Conservation (phyloP, 352 stramenopile species). For the Phytopythium chamaehyphon region DNA sequence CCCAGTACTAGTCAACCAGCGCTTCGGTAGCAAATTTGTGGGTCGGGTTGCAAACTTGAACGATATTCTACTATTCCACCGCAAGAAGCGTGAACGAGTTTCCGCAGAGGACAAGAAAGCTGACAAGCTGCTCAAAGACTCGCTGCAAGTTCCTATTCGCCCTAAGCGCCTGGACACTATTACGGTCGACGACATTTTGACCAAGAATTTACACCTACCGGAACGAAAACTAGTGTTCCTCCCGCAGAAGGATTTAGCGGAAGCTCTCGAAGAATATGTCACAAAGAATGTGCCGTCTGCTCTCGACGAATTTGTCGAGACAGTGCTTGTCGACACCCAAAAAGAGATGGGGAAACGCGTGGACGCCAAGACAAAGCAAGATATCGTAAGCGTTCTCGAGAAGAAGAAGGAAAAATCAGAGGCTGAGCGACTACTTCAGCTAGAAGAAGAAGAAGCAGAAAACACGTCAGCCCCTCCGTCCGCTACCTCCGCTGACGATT, state of each 20-base stretch:
- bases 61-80: conserved; percentile 83
- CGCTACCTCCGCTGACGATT: not conserved
- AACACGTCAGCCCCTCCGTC: conserved; percentile 2
- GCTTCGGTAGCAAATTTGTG: conserved; percentile 84
- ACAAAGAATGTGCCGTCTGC: conserved; percentile 77
- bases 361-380: conserved; percentile 49
- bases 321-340: conserved; percentile 67
- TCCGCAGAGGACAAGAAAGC: conserved; percentile 40
- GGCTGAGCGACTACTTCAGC: conserved; percentile 41
- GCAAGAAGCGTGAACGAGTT: conserved; percentile 57
- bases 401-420: conserved; percentile 63
- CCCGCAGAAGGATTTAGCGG: conserved; percentile 55
- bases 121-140: conserved; percentile 24
- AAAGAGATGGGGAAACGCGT: conserved; percentile 44
- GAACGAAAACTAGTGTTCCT: conserved; percentile 78
- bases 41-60: conserved; percentile 86
- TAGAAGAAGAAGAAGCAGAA: conserved; percentile 49
- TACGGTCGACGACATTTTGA: conserved; percentile 79
- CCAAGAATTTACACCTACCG: conserved; percentile 48
- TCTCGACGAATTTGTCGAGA: conserved; percentile 74
- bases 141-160: conserved; percentile 43
- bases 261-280: conserved; percentile 78
- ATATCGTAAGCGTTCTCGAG: conserved; percentile 60
- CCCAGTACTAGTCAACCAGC: conserved; percentile 81
- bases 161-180: conserved; percentile 58